Evolutionary conservation across 345 rosid genomes (phyloP).

Genomic region (Citropsis articulata): DNA sequence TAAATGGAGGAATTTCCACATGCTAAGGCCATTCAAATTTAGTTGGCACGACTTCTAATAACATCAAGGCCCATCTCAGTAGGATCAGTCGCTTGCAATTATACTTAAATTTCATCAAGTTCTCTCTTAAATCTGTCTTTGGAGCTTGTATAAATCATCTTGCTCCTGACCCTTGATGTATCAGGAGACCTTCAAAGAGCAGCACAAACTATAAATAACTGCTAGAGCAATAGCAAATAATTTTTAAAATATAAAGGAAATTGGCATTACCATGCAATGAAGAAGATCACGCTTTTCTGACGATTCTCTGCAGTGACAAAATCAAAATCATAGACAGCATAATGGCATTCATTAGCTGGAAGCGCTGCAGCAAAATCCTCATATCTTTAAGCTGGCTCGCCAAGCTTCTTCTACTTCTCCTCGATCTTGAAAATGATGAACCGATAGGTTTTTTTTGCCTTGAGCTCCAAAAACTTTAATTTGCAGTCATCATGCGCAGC

Average conservation of each 20-base stretch:
- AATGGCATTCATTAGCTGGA: slow-evolving; percentile 65
- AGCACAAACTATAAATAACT: background rate
- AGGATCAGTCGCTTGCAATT: slow-evolving; percentile 60
- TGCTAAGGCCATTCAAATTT: slow-evolving; percentile 14
- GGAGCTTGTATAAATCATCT: slow-evolving; percentile 66
- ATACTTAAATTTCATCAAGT: slow-evolving; percentile 47
- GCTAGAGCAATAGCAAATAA: background rate
- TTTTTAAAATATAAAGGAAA: background rate
- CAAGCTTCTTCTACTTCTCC: slow-evolving; percentile 57
- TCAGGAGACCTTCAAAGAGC: slow-evolving; percentile 49
- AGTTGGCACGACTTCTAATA: slow-evolving; percentile 49
- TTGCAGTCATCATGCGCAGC: slow-evolving; percentile 73
- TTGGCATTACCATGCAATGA: slow-evolving; percentile 49
- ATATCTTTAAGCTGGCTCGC: slow-evolving; percentile 46
- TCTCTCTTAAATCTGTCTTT: slow-evolving; percentile 56
- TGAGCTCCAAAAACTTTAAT: slow-evolving; percentile 56
- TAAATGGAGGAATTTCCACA: slow-evolving; percentile 6
- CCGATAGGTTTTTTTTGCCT: slow-evolving; percentile 54
- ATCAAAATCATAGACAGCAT: slow-evolving; percentile 61
- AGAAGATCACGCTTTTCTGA: slow-evolving; percentile 61
- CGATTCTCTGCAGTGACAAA: slow-evolving; percentile 49
- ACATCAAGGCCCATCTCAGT: slow-evolving; percentile 60
- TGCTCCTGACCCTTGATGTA: slow-evolving; percentile 51
- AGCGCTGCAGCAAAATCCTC: slow-evolving; percentile 53
- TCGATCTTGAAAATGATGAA: slow-evolving; percentile 60